Percentiles rank a stretch among this genome's conserved stretches.
phyloP scores from a whole-genome alignment of 306 rosid genomes.

The Biancaea sappan region DNA sequence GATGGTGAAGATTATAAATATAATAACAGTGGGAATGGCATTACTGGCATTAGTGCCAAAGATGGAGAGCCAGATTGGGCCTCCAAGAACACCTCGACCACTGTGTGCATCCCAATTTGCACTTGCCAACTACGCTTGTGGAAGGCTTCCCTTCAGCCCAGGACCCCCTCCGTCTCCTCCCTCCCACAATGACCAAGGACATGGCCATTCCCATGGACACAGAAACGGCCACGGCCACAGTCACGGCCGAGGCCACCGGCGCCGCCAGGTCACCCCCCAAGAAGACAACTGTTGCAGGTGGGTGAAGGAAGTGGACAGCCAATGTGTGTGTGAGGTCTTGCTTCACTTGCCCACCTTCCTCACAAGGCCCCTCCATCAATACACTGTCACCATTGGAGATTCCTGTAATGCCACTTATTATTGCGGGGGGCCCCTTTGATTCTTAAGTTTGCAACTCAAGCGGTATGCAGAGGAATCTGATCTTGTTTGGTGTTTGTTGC shows the following conservation, averaged over 20 bases:
- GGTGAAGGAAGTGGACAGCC: slow-evolving; percentile 63
- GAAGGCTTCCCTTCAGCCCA: slow-evolving; percentile 44
- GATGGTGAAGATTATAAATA: slow-evolving; percentile 38
- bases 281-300: slow-evolving; percentile 79
- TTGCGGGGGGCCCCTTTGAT: slow-evolving; percentile 61
- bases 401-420: slow-evolving; percentile 55
- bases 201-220: not conserved
- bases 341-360: slow-evolving; percentile 58
- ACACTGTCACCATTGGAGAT: slow-evolving; percentile 53
- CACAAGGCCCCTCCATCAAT: slow-evolving; percentile 57
- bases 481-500: no score
- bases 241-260: slow-evolving; percentile 17
- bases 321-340: slow-evolving; percentile 67
- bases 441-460: not conserved
- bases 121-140: slow-evolving; percentile 75
- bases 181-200: not conserved
- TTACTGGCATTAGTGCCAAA: slow-evolving; percentile 41
- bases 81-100: slow-evolving; percentile 41
- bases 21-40: slow-evolving; percentile 31
- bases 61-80: slow-evolving; percentile 38
- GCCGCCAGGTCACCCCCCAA: slow-evolving; percentile 3
- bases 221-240: slow-evolving; percentile 8
- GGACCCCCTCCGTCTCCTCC: slow-evolving; percentile 27
- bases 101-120: slow-evolving; percentile 73
- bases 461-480: slow-evolving; percentile 19